Evolutionary conservation across 2,329 filamentous ascomycete species (phyloP), one percentile per base, ranked within the genome.

Genomic region (Ustilaginoidea virens): DNA sequence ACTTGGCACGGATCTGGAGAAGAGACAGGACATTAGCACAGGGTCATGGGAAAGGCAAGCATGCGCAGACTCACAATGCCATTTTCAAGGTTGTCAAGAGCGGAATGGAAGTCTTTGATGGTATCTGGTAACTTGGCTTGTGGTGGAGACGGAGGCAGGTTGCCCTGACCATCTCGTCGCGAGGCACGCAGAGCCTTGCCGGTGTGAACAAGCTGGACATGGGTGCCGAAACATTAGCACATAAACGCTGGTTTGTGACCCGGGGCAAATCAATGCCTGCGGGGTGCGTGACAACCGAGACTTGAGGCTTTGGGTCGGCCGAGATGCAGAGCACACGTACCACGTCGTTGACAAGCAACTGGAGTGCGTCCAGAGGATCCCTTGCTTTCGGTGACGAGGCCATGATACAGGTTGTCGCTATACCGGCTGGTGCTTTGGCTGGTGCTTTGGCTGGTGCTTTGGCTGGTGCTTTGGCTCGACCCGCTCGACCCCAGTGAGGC

Each of bases 141-240:
- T 42, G 41, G 46, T 18, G 49, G 47, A 11, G 43, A 43, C 11
- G 45, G 48, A 11, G 43, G 41, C 11, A 53, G 34, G 24, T 52
- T 52, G 33, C 51, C 56, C 23, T 56, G 50, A 10, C 56, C 53
- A 36, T 67, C 61, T 37, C 56, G 61, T 17, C 53, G 51, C 21
- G 59, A 60, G 2, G 60, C 51, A 27, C 56, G 65, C 9, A 74
- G 49, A 12, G 66, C 64, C 43, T 68, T 74, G 11, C 67, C 69
- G 2, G 63, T 67, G 44, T 73, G 63, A 10, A 74, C 55, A 16
- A 74, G 60, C 69, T 74, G n/a, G n/a, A n/a, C n/a, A n/a, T n/a
- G n/a, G n/a, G n/a, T n/a, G n/a, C n/a, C n/a, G n/a, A n/a, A n/a
- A n/a, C n/a, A n/a, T n/a, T n/a, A n/a, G n/a, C n/a, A n/a, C n/a